A percentile compares a stretch with the other conserved stretches of the same genome.
Evolutionary conservation across 306 rosid species (phyloP).

Genomic region (Sophora flavescens): DNA sequence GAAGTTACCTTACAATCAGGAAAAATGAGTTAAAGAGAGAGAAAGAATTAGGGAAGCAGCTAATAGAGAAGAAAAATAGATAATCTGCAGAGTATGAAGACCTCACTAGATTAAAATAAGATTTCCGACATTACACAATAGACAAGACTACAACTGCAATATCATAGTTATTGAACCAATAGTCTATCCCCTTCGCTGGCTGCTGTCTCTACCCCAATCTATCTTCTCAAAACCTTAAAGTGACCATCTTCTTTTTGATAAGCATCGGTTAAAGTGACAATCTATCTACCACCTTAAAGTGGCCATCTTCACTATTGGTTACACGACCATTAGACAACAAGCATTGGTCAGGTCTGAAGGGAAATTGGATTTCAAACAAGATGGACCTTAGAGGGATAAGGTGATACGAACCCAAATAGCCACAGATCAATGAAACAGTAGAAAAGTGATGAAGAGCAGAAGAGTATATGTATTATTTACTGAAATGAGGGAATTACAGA

Average conservation of each 20-base stretch:
- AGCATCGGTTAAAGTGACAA: no score
- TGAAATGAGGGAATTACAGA: no score
- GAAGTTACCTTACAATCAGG: not conserved
- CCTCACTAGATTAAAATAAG: constrained; percentile 16
- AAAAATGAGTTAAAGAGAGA: not conserved
- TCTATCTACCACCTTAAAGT: constrained; percentile 25
- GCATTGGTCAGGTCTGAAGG: constrained; percentile 21
- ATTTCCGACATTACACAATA: not conserved
- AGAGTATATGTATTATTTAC: no score
- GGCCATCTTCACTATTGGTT: constrained; percentile 1
- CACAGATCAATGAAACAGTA: no score
- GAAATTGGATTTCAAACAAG: constrained; percentile 12
- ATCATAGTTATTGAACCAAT: constrained; percentile 17
- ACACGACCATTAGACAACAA: constrained; percentile 16
- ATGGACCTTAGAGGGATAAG: constrained; percentile 19
- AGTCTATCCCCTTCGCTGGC: constrained; percentile 24
- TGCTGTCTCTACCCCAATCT: constrained; percentile 6
- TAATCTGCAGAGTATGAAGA: constrained; percentile 20
- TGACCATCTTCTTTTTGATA: constrained; percentile 15
- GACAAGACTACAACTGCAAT: not conserved
- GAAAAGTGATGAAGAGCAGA: no score
- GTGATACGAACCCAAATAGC: no score
- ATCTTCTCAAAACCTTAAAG: constrained; percentile 32
- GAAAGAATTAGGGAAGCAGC: constrained; percentile 1
- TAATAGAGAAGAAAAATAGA: constrained; percentile 1